These are phyloP conservation scores for Coccomyxa subellipsoidea DNA, from an alignment of 163 green algal species.

Conservation along the genomic window DNA sequence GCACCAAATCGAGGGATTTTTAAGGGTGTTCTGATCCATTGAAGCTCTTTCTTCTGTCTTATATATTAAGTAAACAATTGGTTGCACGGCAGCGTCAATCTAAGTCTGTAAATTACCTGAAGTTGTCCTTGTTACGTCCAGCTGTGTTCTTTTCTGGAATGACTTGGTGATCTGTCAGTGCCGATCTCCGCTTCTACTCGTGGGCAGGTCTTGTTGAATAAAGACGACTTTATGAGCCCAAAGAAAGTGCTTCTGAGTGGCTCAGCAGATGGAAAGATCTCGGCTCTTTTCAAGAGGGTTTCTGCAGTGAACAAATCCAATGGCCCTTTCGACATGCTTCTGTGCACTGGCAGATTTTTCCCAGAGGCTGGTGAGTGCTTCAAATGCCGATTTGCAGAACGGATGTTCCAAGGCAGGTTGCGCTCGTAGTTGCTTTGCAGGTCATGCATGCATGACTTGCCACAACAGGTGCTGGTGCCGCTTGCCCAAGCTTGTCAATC, in stretches of 20 bases:
- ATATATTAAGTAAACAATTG: too few species aligned
- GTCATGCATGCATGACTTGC: not conserved
- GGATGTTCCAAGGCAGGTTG: not conserved
- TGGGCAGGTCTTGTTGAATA: too few species aligned
- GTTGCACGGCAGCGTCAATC: too few species aligned
- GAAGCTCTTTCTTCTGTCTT: too few species aligned
- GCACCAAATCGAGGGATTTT: too few species aligned
- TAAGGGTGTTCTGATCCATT: too few species aligned
- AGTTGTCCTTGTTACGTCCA: too few species aligned
- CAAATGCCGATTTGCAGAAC: not conserved
- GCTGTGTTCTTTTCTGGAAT: too few species aligned
- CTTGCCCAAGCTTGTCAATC: not conserved
- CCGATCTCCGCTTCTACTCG: too few species aligned
- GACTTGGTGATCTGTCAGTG: too few species aligned
- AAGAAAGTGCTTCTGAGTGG: constrained; percentile 58
- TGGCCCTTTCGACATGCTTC: constrained; percentile 72
- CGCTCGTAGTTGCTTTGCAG: not conserved
- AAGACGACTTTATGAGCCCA: not conserved
- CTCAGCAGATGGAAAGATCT: constrained; percentile 41
- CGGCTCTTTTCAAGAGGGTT: constrained; percentile 60
- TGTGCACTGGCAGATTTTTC: constrained; percentile 76
- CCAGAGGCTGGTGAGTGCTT: constrained; percentile 29
- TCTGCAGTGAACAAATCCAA: constrained; percentile 63
- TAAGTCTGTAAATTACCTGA: too few species aligned
- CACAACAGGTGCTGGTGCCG: not conserved